Evolutionary conservation across 495 filamentous ascomycete species (phyloP).

Genomic region (Parachaetomium inaequale): DNA sequence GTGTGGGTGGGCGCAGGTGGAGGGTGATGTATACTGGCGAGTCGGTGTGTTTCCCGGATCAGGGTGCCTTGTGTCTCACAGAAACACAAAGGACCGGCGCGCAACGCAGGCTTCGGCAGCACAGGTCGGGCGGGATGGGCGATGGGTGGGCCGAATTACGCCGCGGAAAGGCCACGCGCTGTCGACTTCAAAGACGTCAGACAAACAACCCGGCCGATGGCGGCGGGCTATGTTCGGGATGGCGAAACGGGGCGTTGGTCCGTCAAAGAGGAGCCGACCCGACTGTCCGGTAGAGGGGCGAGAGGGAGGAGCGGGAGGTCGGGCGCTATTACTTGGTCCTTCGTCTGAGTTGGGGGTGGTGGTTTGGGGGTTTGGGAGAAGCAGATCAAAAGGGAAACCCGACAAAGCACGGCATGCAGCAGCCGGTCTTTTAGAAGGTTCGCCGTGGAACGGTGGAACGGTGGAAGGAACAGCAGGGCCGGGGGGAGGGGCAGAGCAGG

Average conservation of each 20-base stretch:
- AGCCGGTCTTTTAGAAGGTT: conserved; percentile 23
- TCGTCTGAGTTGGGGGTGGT: background rate
- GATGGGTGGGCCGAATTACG: conserved; percentile 4
- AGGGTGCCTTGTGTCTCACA: background rate
- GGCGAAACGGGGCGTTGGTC: conserved; percentile 3
- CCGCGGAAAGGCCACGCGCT: background rate
- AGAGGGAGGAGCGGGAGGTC: conserved; percentile 7
- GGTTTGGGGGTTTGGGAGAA: conserved; percentile 10
- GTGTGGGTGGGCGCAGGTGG: background rate
- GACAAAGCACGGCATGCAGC: conserved; percentile 22
- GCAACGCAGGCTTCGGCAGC: background rate
- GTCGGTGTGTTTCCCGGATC: background rate
- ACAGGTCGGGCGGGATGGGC: background rate
- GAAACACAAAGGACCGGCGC: background rate
- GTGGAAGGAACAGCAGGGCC: conserved; percentile 10
- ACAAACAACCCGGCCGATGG: background rate
- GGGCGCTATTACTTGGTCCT: background rate
- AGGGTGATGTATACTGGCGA: background rate
- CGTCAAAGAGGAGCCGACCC: conserved; percentile 7
- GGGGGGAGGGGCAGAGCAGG: conserved; percentile 6
- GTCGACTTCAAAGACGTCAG: conserved; percentile 3
- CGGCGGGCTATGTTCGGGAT: conserved; percentile 2
- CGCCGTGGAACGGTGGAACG: too few relatives aligned
- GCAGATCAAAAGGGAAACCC: conserved; percentile 33
- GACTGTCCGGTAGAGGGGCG: conserved; percentile 5